Evolutionary conservation across 2,329 filamentous ascomycete species (phyloP), one percentile per base, ranked within the genome.

Genomic region (Biscogniauxia mediterranea): DNA sequence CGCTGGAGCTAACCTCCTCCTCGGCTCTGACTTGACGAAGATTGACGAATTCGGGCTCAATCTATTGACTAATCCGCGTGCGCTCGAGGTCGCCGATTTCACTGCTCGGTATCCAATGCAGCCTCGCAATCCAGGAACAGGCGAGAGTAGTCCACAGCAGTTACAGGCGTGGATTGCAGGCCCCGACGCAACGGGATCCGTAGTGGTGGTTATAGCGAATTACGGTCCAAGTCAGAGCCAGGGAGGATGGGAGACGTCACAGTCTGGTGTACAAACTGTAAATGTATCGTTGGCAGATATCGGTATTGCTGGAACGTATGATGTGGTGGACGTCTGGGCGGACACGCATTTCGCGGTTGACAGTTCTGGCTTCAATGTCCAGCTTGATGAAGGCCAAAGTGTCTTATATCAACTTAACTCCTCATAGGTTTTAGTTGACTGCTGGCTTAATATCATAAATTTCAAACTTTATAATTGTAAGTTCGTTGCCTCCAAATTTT

Each of bases 141-240:
- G 70, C 11, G 56, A 59, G 15, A 61, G 66, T n/a, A 54, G 55
- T n/a, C 56, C 69, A 15, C 23, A 65, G 52, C 70, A 71, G 51
- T 53, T 68, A 11, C 70, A 73, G 50, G 66, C 69, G 3, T 73
- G 71, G 71, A 64, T 72, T 25, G 69, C 68, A 1, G 70, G 71
- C 0, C 70, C 70, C 5, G 60, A 62, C 38, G 23, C 42, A 26
- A 25, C 59, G 8, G 63, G 64, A 8, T 52, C 58, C 15, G 68
- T 65, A 4, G 64, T 68, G 51, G 70, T 70, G 1, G 54, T 73
- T 4, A 59, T 73, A 1, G 62, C 63, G 3, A 73, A 73, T 53
- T 69, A 69, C 52, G 71, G 71, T 3, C 67, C 66, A 8, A 62
- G 69, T 55, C 57, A 66, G 50, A 68, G 68, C 5, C 54, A 64